Percentiles rank a stretch among this genome's conserved stretches.
Evolutionary conservation across 2,329 filamentous ascomycete genomes (phyloP).

Genomic region (Leptosphaerulina australis): DNA sequence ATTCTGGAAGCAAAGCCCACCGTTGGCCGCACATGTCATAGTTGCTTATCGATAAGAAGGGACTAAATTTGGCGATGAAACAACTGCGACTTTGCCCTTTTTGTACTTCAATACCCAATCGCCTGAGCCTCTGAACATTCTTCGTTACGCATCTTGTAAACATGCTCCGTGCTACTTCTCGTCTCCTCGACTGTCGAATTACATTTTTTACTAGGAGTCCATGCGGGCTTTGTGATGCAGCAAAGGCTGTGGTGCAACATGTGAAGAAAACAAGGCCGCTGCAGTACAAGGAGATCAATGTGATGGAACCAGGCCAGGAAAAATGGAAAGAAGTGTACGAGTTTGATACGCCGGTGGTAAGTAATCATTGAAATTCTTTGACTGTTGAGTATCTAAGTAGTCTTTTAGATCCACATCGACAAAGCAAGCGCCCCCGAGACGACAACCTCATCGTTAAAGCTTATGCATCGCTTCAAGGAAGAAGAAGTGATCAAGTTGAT

Average conservation of each 20-base stretch:
- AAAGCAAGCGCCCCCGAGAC: slow-evolving; percentile 57
- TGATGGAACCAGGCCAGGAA: slow-evolving; percentile 67
- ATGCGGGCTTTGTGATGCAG: slow-evolving; percentile 73
- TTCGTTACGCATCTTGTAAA: not conserved
- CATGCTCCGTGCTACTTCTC: slow-evolving; percentile 44
- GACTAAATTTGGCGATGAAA: slow-evolving; percentile 24
- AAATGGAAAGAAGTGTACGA: slow-evolving; percentile 77
- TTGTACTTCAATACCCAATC: not conserved
- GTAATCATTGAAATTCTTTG: slow-evolving; percentile 19
- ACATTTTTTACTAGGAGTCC: slow-evolving; percentile 76
- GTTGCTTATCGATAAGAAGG: slow-evolving; percentile 7
- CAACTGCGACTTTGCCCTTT: slow-evolving; percentile 6
- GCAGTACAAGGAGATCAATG: slow-evolving; percentile 70
- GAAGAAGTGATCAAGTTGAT: slow-evolving; percentile 71
- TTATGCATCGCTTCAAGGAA: slow-evolving; percentile 78
- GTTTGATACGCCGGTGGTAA: slow-evolving; percentile 80
- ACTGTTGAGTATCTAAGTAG: slow-evolving; percentile 31
- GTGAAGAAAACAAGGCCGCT: slow-evolving; percentile 73
- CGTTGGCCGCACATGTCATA: slow-evolving; percentile 15
- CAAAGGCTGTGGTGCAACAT: slow-evolving; percentile 69
- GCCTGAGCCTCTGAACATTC: not conserved
- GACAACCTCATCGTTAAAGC: slow-evolving; percentile 66
- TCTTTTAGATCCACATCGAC: slow-evolving; percentile 64
- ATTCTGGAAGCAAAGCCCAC: slow-evolving; percentile 41
- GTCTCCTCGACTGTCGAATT: slow-evolving; percentile 59